Conservation (phyloP, 257 asterid species). For the Capsicum baccatum region DNA sequence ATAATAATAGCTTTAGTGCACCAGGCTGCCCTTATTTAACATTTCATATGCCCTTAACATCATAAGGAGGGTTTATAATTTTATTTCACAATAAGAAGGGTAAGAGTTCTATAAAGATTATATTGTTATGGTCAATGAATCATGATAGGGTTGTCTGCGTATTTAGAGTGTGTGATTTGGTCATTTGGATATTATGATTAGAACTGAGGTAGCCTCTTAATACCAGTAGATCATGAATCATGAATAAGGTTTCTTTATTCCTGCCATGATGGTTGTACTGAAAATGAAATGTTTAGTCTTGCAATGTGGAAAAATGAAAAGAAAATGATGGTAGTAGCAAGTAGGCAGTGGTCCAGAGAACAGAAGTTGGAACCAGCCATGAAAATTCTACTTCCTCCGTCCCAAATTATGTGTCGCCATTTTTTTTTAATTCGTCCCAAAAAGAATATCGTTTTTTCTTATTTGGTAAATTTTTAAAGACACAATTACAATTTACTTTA, state of each 20-base stretch:
- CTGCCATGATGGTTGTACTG: background rate
- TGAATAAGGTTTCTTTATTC: background rate
- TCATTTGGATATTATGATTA: too few relatives aligned
- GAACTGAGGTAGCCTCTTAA: too few relatives aligned
- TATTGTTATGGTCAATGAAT: background rate
- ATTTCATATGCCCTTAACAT: background rate
- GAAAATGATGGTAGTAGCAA: background rate
- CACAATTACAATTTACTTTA: too few relatives aligned
- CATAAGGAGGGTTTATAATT: background rate
- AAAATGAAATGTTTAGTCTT: background rate
- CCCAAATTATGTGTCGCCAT: too few relatives aligned
- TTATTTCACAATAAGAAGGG: too few relatives aligned
- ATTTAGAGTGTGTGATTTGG: too few relatives aligned
- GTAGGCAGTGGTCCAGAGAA: background rate
- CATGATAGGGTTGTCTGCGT: too few relatives aligned
- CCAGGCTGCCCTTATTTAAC: too few relatives aligned
- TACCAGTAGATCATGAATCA: background rate
- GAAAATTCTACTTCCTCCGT: background rate
- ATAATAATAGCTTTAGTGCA: too few relatives aligned
- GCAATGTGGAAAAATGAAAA: background rate
- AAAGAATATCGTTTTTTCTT: too few relatives aligned
- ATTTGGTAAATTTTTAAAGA: too few relatives aligned
- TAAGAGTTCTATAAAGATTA: background rate
- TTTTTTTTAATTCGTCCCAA: too few relatives aligned
- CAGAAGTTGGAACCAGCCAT: background rate